Evolutionary conservation across 1,284 basidiomycete genomes (phyloP), one percentile per base, ranked within the genome.

Genomic region (Hemileia vastatrix): DNA sequence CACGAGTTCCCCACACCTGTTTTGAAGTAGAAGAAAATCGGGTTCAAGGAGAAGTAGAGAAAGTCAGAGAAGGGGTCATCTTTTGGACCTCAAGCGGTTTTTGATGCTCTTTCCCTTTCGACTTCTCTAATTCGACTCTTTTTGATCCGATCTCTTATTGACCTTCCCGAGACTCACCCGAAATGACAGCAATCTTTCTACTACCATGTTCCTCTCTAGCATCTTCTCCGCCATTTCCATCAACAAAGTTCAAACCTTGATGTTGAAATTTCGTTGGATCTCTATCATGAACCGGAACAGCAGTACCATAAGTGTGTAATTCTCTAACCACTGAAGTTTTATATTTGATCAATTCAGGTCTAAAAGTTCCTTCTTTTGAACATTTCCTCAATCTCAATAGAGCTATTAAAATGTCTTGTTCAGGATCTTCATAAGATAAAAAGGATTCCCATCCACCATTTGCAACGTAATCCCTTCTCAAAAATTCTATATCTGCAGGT

Each of bases 201-300:
- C 71, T 72, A 0, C 71, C 72, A 50, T 75, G 73, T 45, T 75
- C 73, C 43, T 74, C 70, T n/a, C 73, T 64, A 13, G 73, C 71
- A 27, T 75, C 13, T 65, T 55, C 54, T 74, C 73, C 3, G 73
- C 73, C 61, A 71, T 69, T 64, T 75, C 73, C 73, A 75, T 75
- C 13, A 75, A 66, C 48, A 75, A 49, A 2, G 73, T 75, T 5
- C 73, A 75, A 75, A 1, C 73, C 73, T 57, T 75, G 73, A 51
- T 75, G 73, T 63, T 75, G 73, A 57, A 75, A 75, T 64, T 74
- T 71, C 64, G 73, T 75, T n/a, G 73, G 73, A 55, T 75, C 73
- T 44, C 73, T 62, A 11, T 67, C 67, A 65, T 75, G 73, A 47
- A 75, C 67, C 6, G 72, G 73, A 8, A 75, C 73, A 4, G 73